phyloP scores from a whole-genome alignment of 2,329 filamentous ascomycete species.

The Trichoderma simmonsii region DNA sequence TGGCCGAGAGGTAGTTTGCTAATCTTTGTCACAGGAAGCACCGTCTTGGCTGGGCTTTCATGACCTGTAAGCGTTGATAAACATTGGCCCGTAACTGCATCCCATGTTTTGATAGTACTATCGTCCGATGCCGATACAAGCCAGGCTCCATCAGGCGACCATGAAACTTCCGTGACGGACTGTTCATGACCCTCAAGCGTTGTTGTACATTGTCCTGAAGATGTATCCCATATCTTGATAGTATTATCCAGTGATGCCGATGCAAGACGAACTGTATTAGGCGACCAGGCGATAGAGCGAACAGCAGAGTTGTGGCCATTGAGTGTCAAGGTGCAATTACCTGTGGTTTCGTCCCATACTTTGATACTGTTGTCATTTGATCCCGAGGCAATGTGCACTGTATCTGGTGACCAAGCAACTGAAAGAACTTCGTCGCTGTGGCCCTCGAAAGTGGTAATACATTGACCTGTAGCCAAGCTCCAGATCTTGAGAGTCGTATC shows the following conservation, averaged over 20 bases:
- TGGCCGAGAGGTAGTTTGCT: not conserved
- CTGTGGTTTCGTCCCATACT: not conserved
- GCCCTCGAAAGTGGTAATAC: not conserved
- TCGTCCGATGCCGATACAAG: not conserved
- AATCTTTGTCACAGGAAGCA: not conserved
- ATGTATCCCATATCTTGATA: not conserved
- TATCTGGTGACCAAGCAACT: not conserved
- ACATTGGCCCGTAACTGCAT: not conserved
- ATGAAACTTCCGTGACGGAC: not conserved
- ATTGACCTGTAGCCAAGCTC: not conserved
- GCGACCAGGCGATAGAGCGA: not conserved
- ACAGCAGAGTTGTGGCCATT: not conserved
- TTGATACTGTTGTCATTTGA: not conserved
- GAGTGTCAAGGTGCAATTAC: not conserved
- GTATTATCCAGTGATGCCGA: not conserved
- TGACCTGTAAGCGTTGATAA: not conserved
- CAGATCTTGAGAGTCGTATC: not conserved
- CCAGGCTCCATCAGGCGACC: not conserved
- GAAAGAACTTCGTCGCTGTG: not conserved
- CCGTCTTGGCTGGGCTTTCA: not conserved
- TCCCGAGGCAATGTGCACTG: not conserved
- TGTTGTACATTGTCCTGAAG: not conserved
- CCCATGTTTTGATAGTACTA: not conserved
- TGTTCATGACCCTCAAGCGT: not conserved
- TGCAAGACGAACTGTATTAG: not conserved